Evolutionary conservation across 225 moss, liverwort and hornwort genomes (phyloP).

Genomic region (Rhytidiadelphus loreus): DNA sequence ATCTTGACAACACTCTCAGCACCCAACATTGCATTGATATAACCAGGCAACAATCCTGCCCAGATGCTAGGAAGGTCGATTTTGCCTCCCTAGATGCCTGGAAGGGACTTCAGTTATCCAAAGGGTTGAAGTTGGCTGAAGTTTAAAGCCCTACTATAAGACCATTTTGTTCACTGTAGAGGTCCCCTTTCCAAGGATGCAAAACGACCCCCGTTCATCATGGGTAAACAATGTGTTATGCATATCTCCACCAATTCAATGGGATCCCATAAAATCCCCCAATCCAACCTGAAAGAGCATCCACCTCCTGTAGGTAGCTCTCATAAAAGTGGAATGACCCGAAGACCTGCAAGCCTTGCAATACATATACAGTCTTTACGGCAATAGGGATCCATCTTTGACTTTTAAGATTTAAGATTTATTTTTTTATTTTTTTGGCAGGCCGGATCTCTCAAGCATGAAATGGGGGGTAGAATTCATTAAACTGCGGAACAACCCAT

Average conservation of each 20-base stretch:
- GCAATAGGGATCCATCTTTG: neutral
- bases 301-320: too few relatives aligned
- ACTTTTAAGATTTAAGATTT: neutral
- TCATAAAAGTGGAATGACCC: neutral
- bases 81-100: too few relatives aligned
- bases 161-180: too few relatives aligned
- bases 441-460: neutral
- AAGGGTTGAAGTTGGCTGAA: too few relatives aligned
- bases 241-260: neutral
- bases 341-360: neutral
- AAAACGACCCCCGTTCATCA: too few relatives aligned
- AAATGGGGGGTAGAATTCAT: neutral
- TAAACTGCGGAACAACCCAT: neutral
- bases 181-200: too few relatives aligned
- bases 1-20: neutral
- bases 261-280: neutral
- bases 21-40: neutral
- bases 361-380: neutral
- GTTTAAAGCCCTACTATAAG: too few relatives aligned
- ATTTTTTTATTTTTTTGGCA: neutral
- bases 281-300: too few relatives aligned
- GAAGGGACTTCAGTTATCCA: too few relatives aligned
- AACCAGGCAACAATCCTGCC: too few relatives aligned
- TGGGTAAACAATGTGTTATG: too few relatives aligned
- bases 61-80: too few relatives aligned